phyloP scores from a whole-genome alignment of 805 yeast species.

The Huiozyma naganishii region DNA sequence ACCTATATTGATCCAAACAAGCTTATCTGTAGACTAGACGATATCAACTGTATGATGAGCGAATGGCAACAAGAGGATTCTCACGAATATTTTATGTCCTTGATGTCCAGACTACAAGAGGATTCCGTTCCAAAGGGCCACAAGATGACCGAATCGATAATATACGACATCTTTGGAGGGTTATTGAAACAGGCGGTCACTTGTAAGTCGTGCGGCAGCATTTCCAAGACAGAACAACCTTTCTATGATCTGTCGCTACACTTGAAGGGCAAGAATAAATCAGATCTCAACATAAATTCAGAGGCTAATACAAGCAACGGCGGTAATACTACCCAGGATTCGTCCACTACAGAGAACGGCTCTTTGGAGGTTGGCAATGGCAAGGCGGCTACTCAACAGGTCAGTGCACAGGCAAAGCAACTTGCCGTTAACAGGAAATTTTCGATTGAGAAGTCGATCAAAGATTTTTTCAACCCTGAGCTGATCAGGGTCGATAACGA shows the following conservation, averaged over 20 bases:
- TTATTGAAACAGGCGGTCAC: conserved; percentile 72
- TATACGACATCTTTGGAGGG: conserved; percentile 94
- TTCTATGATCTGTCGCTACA: conserved; percentile 87
- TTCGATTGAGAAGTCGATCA: conserved; percentile 63
- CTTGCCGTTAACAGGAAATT: conserved; percentile 29
- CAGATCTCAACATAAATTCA: background rate
- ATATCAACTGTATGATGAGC: conserved; percentile 91
- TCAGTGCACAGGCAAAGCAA: background rate
- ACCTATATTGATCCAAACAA: conserved; percentile 64
- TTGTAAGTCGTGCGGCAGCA: conserved; percentile 72
- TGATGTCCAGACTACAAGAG: conserved; percentile 79
- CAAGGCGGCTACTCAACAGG: background rate
- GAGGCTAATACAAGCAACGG: background rate
- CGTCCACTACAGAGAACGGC: background rate
- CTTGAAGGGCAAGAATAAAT: conserved; percentile 41
- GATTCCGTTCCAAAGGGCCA: conserved; percentile 87
- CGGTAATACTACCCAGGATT: background rate
- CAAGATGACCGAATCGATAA: conserved; percentile 67
- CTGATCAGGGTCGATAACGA: conserved; percentile 59
- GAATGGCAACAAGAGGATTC: conserved; percentile 98
- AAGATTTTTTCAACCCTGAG: conserved; percentile 78
- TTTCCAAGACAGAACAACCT: conserved; percentile 83
- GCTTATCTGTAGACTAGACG: conserved; percentile 59
- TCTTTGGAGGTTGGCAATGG: background rate
- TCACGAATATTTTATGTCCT: conserved; percentile 92